phyloP scores from a whole-genome alignment of 306 rosid species.

The Begonia loranthoides region DNA sequence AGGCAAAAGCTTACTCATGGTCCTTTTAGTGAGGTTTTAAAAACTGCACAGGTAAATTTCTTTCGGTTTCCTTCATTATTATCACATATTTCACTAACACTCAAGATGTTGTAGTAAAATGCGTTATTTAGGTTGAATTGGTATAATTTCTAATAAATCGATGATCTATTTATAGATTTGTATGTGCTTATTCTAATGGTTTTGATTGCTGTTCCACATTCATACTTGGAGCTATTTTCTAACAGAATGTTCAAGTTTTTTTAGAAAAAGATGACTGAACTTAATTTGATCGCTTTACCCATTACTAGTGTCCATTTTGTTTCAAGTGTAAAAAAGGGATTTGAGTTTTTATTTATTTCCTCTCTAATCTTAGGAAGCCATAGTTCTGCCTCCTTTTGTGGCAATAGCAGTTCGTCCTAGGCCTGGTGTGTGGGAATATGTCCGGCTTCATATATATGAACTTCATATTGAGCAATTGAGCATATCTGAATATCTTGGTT shows the following conservation, averaged over 20 bases:
- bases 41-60: conserved; percentile 39
- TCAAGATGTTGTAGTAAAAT: no score
- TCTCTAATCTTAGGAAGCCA: conserved; percentile 43
- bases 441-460: conserved; percentile 66
- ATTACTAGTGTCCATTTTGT: neutral
- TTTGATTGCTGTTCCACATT: neutral
- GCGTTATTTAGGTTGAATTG: neutral
- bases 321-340: neutral
- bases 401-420: conserved; percentile 87
- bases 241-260: neutral
- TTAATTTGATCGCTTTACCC: neutral
- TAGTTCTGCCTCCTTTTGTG: conserved; percentile 80
- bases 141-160: no score
- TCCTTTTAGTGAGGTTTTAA: conserved; percentile 37
- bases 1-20: conserved; percentile 25
- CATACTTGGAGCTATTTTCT: no score
- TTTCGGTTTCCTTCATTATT: neutral
- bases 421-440: conserved; percentile 86
- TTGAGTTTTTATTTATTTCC: neutral
- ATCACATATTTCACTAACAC: neutral
- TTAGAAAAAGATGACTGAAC: neutral
- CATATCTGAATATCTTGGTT: conserved; percentile 65
- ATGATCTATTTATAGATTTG: neutral
- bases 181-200: neutral
- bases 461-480: conserved; percentile 74